Conservation (phyloP, 306 rosid genomes). For the Cicer pinnatifidum region DNA sequence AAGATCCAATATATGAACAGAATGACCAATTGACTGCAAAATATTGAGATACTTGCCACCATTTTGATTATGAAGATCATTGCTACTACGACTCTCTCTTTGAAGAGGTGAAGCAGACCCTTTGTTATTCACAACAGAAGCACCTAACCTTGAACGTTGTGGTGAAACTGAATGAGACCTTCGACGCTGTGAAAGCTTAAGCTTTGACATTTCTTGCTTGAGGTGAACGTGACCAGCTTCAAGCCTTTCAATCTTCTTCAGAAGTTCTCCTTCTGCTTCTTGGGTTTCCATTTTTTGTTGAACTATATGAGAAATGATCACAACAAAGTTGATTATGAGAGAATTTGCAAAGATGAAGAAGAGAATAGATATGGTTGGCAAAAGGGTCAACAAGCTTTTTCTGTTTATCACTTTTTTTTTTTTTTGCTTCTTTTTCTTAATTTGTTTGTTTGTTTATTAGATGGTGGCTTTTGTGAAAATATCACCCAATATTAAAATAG, state of each 20-base stretch:
- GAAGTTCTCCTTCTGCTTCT: slow-evolving; percentile 62
- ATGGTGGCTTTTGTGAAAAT: slow-evolving; percentile 18
- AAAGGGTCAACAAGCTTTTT: slow-evolving; percentile 22
- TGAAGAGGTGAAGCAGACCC: slow-evolving; percentile 77
- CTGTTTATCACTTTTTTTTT: background rate
- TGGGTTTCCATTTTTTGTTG: slow-evolving; percentile 59
- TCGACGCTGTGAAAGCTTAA: slow-evolving; percentile 52
- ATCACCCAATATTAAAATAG: slow-evolving; percentile 12
- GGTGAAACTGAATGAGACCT: slow-evolving; percentile 91
- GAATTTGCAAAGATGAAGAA: background rate
- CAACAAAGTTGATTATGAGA: background rate
- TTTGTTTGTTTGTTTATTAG: background rate
- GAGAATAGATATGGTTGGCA: background rate
- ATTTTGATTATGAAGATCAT: slow-evolving; percentile 48
- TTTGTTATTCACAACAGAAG: slow-evolving; percentile 50
- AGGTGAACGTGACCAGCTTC: slow-evolving; percentile 85
- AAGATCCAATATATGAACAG: slow-evolving; percentile 87
- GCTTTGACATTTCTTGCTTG: slow-evolving; percentile 78
- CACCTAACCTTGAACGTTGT: slow-evolving; percentile 69
- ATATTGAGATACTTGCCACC: slow-evolving; percentile 77
- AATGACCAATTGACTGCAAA: slow-evolving; percentile 94
- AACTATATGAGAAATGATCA: background rate
- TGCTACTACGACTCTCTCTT: slow-evolving; percentile 66
- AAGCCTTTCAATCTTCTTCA: slow-evolving; percentile 78
- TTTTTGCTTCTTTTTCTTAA: background rate